These are phyloP conservation scores for Quercus robur DNA, from an alignment of 306 rosid species.

Conservation along the genomic window DNA sequence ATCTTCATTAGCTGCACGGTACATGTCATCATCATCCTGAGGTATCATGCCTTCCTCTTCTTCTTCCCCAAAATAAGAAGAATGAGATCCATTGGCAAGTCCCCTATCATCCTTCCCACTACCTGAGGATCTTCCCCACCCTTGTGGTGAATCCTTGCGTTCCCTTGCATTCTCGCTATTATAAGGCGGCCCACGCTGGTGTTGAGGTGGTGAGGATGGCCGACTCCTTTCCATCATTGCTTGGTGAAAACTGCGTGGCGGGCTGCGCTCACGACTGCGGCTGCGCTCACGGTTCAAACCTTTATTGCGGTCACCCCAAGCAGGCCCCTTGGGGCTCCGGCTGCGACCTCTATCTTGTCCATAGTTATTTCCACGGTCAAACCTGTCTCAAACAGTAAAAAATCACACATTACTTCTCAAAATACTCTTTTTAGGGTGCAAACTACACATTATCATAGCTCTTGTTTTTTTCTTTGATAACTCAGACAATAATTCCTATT, in stretches of 20 bases:
- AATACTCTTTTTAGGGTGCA: not conserved
- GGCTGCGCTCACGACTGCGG: conserved; percentile 56
- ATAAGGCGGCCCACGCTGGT: not conserved
- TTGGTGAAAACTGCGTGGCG: conserved; percentile 59
- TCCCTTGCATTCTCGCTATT: conserved; percentile 8
- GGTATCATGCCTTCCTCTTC: conserved; percentile 76
- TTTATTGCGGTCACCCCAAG: conserved; percentile 49
- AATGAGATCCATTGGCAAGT: conserved; percentile 24
- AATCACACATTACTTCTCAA: conserved; percentile 12
- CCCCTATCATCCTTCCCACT: conserved; percentile 11
- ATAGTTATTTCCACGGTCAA: conserved; percentile 41
- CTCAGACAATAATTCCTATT: no score
- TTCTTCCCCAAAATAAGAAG: conserved; percentile 50
- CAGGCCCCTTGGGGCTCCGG: conserved; percentile 42
- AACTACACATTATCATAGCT: not conserved
- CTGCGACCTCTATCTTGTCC: conserved; percentile 36
- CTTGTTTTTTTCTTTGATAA: not conserved
- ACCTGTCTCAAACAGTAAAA: conserved; percentile 39
- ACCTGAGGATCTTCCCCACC: conserved; percentile 25
- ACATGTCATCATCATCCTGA: conserved; percentile 30
- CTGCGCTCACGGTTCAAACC: conserved; percentile 55
- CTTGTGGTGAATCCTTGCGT: conserved; percentile 24
- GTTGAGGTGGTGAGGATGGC: conserved; percentile 22
- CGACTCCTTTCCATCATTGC: conserved; percentile 47
- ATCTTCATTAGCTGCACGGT: conserved; percentile 14